Evolutionary conservation across 352 stramenopile genomes (phyloP).

Genomic region (Globisporangium nagaii): DNA sequence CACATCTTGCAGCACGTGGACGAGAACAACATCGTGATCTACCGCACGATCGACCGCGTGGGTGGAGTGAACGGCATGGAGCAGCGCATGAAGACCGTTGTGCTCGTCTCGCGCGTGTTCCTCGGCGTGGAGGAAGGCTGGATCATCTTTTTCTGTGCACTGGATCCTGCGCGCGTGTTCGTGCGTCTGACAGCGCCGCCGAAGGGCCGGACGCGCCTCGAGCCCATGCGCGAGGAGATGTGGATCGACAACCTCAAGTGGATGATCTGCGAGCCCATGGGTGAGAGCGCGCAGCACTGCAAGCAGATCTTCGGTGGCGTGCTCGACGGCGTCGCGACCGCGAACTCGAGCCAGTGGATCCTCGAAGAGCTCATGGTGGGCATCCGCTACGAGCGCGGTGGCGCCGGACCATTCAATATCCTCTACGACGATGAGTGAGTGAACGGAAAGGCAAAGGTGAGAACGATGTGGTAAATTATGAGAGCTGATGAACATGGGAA

Average conservation of each 20-base stretch:
- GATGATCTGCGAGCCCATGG: slow-evolving; percentile 10
- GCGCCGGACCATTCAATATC: slow-evolving; percentile 6
- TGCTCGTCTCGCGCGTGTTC: slow-evolving; percentile 5
- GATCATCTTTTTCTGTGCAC: slow-evolving; percentile 1
- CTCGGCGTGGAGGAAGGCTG: background rate
- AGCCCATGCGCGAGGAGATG: slow-evolving; percentile 10
- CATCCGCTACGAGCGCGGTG: slow-evolving; percentile 11
- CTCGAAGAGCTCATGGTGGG: slow-evolving; percentile 13
- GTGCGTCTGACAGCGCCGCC: background rate
- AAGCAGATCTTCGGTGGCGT: slow-evolving; percentile 10
- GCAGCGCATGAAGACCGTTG: slow-evolving; percentile 9
- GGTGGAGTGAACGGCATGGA: background rate
- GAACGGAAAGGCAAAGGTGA: background rate
- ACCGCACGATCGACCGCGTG: slow-evolving; percentile 12
- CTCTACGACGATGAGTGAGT: background rate
- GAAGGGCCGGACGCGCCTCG: background rate
- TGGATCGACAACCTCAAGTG: slow-evolving; percentile 16
- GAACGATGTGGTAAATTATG: too few species aligned
- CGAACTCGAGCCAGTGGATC: slow-evolving; percentile 13
- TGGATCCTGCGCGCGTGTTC: slow-evolving; percentile 9
- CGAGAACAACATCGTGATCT: slow-evolving; percentile 11
- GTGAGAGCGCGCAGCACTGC: slow-evolving; percentile 8
- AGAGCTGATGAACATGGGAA: too few species aligned
- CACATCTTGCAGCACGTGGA: slow-evolving; percentile 12
- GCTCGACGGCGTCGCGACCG: slow-evolving; percentile 7